phyloP scores from a whole-genome alignment of 768 basidiomycete genomes.

The Phlebiopsis gigantea region DNA sequence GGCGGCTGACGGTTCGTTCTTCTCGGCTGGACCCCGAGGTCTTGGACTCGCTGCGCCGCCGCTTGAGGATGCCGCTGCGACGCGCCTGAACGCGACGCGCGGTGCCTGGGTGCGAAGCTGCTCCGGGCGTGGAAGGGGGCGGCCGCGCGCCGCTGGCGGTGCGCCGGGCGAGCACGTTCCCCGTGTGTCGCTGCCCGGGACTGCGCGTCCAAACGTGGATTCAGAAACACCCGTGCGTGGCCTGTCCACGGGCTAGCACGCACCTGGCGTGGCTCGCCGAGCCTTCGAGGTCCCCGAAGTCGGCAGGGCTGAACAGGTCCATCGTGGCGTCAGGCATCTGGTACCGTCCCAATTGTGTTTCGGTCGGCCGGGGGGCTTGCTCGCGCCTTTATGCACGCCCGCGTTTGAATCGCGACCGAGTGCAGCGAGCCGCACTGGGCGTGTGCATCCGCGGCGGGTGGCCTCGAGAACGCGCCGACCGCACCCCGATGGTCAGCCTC shows the following conservation, averaged over 20 bases:
- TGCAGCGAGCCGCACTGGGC: slow-evolving; percentile 10
- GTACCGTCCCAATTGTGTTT: no score
- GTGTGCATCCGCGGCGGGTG: background rate
- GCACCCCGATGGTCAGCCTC: slow-evolving; percentile 1
- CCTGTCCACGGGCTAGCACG: background rate
- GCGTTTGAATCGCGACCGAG: slow-evolving; percentile 11
- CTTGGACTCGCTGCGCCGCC: background rate
- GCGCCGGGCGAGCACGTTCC: background rate
- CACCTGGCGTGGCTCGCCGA: background rate
- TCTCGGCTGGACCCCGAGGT: background rate
- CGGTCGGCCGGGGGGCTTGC: background rate
- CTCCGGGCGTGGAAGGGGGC: no score
- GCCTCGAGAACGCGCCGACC: background rate
- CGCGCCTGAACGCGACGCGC: background rate
- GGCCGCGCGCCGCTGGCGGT: background rate
- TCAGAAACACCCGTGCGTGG: background rate
- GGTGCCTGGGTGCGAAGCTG: background rate
- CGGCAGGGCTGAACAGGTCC: slow-evolving; percentile 23
- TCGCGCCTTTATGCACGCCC: background rate
- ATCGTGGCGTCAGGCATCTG: slow-evolving; percentile 16
- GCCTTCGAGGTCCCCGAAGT: slow-evolving; percentile 14
- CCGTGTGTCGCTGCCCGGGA: background rate
- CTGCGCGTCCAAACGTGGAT: background rate
- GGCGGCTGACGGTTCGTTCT: background rate
- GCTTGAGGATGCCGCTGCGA: background rate